Percentiles rank a stretch among this genome's conserved stretches.
phyloP scores from a whole-genome alignment of 1,284 basidiomycete genomes.

The Trametes polyzona region DNA sequence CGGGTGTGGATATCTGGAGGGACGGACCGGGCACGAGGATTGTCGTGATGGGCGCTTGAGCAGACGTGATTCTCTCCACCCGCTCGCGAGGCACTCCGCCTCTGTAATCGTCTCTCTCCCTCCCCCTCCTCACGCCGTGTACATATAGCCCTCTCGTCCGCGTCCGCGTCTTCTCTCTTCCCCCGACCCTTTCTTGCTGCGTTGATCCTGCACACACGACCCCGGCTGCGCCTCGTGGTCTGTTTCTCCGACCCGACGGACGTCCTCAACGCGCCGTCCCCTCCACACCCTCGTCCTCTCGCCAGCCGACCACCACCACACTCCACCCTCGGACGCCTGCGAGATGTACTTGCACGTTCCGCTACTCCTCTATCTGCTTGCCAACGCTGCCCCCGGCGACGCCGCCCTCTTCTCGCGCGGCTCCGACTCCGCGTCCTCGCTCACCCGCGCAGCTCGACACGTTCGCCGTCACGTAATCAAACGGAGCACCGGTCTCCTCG shows the following conservation, averaged over 20 bases:
- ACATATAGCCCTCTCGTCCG: conserved; percentile 10
- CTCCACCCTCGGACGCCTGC: conserved; percentile 15
- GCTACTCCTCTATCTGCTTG: conserved; percentile 41
- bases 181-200: not conserved
- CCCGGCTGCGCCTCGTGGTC: conserved; percentile 24
- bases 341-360: conserved; percentile 28
- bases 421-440: conserved; percentile 39
- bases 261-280: conserved; percentile 4
- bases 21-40: not conserved
- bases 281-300: not conserved
- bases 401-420: conserved; percentile 43
- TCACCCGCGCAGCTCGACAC: conserved; percentile 27
- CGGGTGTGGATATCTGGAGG: not conserved
- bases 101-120: not conserved
- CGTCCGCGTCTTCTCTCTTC: conserved; percentile 1
- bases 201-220: conserved; percentile 9
- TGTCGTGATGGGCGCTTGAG: conserved; percentile 3
- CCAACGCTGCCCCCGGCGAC: conserved; percentile 37
- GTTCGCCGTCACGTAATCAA: conserved; percentile 45
- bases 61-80: conserved; percentile 11
- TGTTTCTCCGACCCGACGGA: conserved; percentile 7
- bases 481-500: conserved; percentile 58
- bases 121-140: not conserved
- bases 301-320: conserved; percentile 15
- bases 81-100: conserved; percentile 4